A percentile compares a stretch with the other conserved stretches of the same genome.
phyloP scores from a whole-genome alignment of 164 flowering plant species.

The Nymphaea colorata region DNA sequence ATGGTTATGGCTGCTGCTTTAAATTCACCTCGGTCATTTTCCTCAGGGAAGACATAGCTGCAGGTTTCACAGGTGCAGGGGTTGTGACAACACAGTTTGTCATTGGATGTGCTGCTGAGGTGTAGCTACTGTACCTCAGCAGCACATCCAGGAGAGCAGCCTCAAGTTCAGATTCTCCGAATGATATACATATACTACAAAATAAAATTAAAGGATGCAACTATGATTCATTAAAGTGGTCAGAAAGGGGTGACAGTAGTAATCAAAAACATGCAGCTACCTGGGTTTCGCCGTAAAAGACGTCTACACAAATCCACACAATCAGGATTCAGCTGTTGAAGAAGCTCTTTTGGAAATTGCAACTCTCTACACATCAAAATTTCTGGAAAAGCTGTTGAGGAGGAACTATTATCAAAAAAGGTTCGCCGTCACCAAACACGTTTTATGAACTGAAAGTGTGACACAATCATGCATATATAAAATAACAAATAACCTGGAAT shows the following conservation, averaged over 20 bases:
- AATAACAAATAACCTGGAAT: constrained; percentile 26
- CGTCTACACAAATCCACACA: constrained; percentile 44
- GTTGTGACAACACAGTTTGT: too few species aligned
- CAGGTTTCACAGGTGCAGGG: too few species aligned
- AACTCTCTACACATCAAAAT: constrained; percentile 32
- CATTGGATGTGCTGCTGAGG: too few species aligned
- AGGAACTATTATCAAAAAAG: neutral
- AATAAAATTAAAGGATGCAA: too few species aligned
- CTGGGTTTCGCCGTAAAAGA: constrained; percentile 49
- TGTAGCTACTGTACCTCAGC: too few species aligned
- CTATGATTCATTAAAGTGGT: too few species aligned
- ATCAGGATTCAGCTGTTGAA: constrained; percentile 34
- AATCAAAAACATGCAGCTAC: constrained; percentile 10
- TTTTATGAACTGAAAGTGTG: neutral
- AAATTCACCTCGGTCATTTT: too few species aligned
- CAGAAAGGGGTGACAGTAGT: neutral
- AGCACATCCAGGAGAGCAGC: too few species aligned
- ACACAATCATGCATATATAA: neutral
- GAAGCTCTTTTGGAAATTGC: constrained; percentile 34
- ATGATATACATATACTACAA: too few species aligned
- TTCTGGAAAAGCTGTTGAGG: constrained; percentile 48
- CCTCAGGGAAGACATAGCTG: too few species aligned
- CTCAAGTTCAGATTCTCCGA: too few species aligned
- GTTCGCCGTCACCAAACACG: constrained; percentile 1
- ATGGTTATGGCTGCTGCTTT: too few species aligned